These are phyloP conservation scores for Solanum hybrid DNA, from an alignment of 305 asterid species.

Conservation along the genomic window DNA sequence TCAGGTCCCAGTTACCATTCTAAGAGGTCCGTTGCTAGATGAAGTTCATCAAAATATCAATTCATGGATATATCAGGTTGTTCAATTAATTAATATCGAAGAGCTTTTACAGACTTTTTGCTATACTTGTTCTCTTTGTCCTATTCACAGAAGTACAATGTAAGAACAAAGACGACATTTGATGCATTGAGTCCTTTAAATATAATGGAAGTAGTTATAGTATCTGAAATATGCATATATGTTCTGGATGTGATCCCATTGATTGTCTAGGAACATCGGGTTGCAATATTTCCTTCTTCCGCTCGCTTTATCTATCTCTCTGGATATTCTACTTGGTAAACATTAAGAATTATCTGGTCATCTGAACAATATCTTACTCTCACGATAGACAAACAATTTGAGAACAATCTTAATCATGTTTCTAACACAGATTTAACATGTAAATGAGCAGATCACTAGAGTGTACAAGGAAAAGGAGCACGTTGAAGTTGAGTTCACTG, in stretches of 20 bases:
- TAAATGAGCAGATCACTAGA: conserved; percentile 55
- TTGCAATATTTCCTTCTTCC: background rate
- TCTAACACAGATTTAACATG: conserved; percentile 7
- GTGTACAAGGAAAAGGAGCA: conserved; percentile 91
- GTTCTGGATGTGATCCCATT: background rate
- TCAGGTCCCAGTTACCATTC: conserved; percentile 55
- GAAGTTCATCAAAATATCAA: conserved; percentile 83
- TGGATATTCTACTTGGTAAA: background rate
- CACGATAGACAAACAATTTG: background rate
- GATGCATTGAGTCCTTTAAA: background rate
- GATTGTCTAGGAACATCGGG: background rate
- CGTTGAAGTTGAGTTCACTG: conserved; percentile 77
- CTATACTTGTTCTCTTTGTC: background rate
- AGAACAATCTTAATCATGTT: background rate
- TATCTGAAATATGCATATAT: background rate
- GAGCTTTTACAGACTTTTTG: background rate
- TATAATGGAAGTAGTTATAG: background rate
- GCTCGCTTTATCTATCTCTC: background rate
- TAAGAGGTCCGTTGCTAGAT: conserved; percentile 72
- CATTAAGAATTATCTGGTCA: background rate
- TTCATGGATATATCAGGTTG: conserved; percentile 95
- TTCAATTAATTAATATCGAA: conserved; percentile 3
- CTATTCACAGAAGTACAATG: background rate
- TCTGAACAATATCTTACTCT: background rate
- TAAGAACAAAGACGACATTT: background rate